Conservation (phyloP, 192 early-diverging fungal genomes). For the Entomortierella beljakovae region DNA sequence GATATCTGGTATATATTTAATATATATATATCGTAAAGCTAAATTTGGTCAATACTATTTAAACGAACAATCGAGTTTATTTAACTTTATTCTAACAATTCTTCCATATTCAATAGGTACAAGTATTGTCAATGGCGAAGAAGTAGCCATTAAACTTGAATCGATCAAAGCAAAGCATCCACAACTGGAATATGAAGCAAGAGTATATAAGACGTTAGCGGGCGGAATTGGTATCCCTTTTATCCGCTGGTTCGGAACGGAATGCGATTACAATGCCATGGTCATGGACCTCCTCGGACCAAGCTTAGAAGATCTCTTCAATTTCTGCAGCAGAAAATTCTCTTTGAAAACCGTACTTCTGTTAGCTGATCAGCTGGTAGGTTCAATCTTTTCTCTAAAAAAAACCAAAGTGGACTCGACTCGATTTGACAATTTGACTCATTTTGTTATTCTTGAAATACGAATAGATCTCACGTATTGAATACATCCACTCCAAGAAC, state of each 20-base stretch:
- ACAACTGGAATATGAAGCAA: slow-evolving; percentile 97
- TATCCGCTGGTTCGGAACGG: slow-evolving; percentile 86
- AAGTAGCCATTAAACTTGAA: slow-evolving; percentile 99
- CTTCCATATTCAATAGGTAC: slow-evolving; percentile 49
- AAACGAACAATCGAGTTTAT: no score
- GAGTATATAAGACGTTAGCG: slow-evolving; percentile 94
- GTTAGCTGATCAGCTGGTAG: slow-evolving; percentile 88
- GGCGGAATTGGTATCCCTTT: slow-evolving; percentile 94
- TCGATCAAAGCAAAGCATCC: slow-evolving; percentile 94
- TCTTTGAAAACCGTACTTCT: slow-evolving; percentile 88
- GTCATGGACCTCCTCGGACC: slow-evolving; percentile 93
- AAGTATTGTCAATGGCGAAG: slow-evolving; percentile 79
- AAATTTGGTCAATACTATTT: no score
- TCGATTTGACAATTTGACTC: no score
- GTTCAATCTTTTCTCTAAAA: not conserved
- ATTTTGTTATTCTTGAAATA: no score
- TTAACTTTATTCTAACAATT: no score
- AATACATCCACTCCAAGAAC: slow-evolving; percentile 87
- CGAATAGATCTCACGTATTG: slow-evolving; percentile 73
- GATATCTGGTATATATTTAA: no score
- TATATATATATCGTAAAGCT: no score
- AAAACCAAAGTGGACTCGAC: not conserved
- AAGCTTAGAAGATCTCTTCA: slow-evolving; percentile 92
- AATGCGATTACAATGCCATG: slow-evolving; percentile 87
- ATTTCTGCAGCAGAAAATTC: slow-evolving; percentile 90